These are phyloP conservation scores for Phyllosticta ampelicida DNA, from an alignment of 2,329 filamentous ascomycete genomes.

Conservation along the genomic window DNA sequence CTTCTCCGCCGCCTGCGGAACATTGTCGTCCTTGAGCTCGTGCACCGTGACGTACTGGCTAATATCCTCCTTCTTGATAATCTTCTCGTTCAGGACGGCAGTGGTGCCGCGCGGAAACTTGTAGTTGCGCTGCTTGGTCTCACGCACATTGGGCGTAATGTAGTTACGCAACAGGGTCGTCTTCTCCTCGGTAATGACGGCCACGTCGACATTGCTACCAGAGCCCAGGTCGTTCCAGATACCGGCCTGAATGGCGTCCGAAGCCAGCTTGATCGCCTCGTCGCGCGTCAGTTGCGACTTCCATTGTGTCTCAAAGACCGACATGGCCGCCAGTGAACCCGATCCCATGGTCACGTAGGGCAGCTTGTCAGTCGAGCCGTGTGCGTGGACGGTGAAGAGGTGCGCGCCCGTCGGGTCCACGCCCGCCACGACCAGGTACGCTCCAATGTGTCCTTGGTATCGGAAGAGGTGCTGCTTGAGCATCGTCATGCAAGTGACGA, in stretches of 20 bases:
- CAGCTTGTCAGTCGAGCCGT: conserved; percentile 96
- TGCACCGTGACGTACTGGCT: conserved; percentile 89
- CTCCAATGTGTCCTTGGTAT: conserved; percentile 95
- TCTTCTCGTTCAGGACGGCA: conserved; percentile 87
- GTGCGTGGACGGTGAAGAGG: conserved; percentile 96
- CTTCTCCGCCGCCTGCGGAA: conserved; percentile 48
- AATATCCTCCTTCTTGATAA: conserved; percentile 89
- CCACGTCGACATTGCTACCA: conserved; percentile 94
- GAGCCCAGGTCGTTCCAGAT: conserved; percentile 98
- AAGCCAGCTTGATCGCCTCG: conserved; percentile 70
- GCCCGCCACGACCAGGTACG: conserved; percentile 93
- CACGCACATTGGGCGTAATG: conserved; percentile 85
- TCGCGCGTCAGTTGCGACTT: conserved; percentile 65
- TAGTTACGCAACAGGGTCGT: conserved; percentile 88
- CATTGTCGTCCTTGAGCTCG: conserved; percentile 62
- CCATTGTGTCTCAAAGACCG: conserved; percentile 95
- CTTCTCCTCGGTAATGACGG: conserved; percentile 90
- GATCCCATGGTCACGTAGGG: conserved; percentile 99
- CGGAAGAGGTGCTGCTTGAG: conserved; percentile 99
- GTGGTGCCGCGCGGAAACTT: conserved; percentile 86
- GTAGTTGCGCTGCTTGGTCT: conserved; percentile 87
- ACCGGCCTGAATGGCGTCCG: conserved; percentile 86
- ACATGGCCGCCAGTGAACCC: conserved; percentile 92
- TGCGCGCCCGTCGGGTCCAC: conserved; percentile 92
- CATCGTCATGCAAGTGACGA: conserved; percentile 98